Evolutionary conservation across 306 rosid species (phyloP), one percentile per base, ranked within the genome.

Genomic region (Purshia tridentata): DNA sequence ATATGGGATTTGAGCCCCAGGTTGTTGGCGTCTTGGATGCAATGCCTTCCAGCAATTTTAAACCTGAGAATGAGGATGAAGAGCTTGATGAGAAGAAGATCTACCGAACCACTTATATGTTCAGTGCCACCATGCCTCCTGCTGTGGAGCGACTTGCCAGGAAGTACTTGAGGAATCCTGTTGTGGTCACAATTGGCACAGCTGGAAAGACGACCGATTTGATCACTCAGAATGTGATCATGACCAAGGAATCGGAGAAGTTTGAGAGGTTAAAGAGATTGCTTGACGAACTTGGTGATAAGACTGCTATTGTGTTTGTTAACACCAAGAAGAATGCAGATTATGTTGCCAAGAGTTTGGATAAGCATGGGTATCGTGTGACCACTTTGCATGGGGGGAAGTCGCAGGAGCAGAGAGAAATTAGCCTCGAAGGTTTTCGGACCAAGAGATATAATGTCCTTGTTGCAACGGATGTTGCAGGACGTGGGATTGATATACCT

Each of bases 401-500:
- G 72, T 92, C 98, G 0, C 98, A 92, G 76, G 96, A 92, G 77
- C 98, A 92, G 75, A 89, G 98, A 46, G 98, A 92, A 80, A 90
- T 88, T 54, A 92, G 93, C 80, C 92, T 92, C 0, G 98, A 92
- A 75, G 98, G 96, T 52, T 92, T 92, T 81, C 86, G 96, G 81
- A 81, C 98, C 66, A 92, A 88, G 89, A 84, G 91, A 70, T 92
- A 79, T 66, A 92, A 92, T 82, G 98, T 92, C 58, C 96, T 92
- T 40, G 96, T 90, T 70, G 96, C 98, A 2, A 92, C 98, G 0
- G 96, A 92, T 85, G 98, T 90, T 81, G 98, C 93, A 9, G 96
- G 98, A 48, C 98, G 98, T 81, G 98, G 98, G 29, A 92, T 92
- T 82, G 98, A 92, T 80, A 92, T 92, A 80, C 98, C 98, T 12